Evolutionary conservation across 2,329 filamentous ascomycete genomes (phyloP), one percentile per base, ranked within the genome.

Genomic region (Trichoderma pleuroti): DNA sequence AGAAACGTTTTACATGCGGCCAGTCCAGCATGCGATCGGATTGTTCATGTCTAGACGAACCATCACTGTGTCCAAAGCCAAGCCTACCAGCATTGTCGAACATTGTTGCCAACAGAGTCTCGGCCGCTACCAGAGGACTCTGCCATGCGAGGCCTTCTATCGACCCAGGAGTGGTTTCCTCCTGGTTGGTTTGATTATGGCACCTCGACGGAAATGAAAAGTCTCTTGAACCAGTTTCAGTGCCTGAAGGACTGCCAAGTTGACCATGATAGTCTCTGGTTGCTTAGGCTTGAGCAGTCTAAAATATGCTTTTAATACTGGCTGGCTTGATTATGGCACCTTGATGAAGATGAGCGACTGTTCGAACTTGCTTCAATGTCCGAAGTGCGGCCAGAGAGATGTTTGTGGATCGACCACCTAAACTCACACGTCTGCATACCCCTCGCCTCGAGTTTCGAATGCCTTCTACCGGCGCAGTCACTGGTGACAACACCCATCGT

Each of bases 61-160:
- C 79, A 74, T 73, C 74, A 4, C 76, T 7, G 80, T 78, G 74
- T 75, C 84, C 4, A 86, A 85, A 70, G 2, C 68, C 78, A 2
- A 76, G 80, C 0, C 89, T 91, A 69, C 85, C 87, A 0, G 76
- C 79, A 2, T 80, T 81, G 3, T 82, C 82, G 2, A 81, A 81
- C 10, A 24, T 21, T 14, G 56, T 1, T 52, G 57, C 78, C 82
- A 46, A 79, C 79, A 2, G 77, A 83, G 0, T 83, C 83, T 1
- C 81, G 85, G 0, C 90, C 90, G 0, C 77, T 93, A 0, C 89
- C 90, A 0, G 92, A 93, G 63, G 91, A 94, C 72, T 92, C 88
- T 74, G 83, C 86, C 0, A 84, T 93, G 68, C 84, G 90, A 1
- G 91, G 42, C 0, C 80, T 24, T 10, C 0, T 24, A 52, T 21